phyloP scores from a whole-genome alignment of 495 filamentous ascomycete species.

The Melanomma pulvis-pyrius region DNA sequence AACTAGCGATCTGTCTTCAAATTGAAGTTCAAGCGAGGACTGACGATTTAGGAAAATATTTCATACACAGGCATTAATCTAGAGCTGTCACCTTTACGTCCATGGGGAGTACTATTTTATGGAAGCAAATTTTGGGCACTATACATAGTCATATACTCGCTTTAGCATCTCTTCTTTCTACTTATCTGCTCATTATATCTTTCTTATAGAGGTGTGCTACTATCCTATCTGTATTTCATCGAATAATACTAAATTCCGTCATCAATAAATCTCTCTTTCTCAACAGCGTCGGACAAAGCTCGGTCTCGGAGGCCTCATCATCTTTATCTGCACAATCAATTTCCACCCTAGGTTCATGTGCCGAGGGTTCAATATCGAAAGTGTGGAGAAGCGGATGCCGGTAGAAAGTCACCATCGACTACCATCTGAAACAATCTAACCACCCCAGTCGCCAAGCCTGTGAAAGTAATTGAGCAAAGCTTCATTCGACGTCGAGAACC shows the following conservation, averaged over 20 bases:
- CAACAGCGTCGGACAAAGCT: neutral
- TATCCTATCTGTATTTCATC: no score
- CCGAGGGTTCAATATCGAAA: constrained; percentile 3
- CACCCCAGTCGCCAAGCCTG: constrained; percentile 15
- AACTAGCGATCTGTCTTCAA: neutral
- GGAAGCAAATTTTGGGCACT: no score
- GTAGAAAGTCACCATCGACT: no score
- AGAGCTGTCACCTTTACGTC: no score
- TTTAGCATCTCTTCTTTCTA: no score
- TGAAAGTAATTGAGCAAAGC: constrained; percentile 13
- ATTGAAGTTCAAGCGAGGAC: neutral
- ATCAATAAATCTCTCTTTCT: neutral
- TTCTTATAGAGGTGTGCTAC: no score
- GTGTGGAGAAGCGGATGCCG: constrained; percentile 8
- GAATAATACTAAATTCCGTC: no score
- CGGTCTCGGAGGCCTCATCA: neutral
- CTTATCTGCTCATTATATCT: no score
- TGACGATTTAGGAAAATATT: no score
- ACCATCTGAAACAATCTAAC: constrained; percentile 6
- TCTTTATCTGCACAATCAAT: neutral
- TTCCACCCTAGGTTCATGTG: neutral
- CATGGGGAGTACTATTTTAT: no score
- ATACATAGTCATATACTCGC: no score
- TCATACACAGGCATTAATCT: no score
- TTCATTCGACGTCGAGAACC: constrained; percentile 24